These are phyloP conservation scores for Polytolypa hystricis DNA, from an alignment of 2,329 filamentous ascomycete genomes.

Conservation along the genomic window DNA sequence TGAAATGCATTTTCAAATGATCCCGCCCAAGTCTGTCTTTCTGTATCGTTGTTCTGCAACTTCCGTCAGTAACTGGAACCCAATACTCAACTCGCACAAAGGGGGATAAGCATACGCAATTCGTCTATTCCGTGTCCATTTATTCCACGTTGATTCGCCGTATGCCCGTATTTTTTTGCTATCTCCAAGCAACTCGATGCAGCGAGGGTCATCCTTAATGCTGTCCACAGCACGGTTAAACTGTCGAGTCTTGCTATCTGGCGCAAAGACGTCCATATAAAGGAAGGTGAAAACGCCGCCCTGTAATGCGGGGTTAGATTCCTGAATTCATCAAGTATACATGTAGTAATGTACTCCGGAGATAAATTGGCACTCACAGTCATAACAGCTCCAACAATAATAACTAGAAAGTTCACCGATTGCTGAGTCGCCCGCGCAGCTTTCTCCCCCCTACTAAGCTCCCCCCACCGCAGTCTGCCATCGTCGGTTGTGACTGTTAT, in stretches of 20 bases:
- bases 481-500: conserved; percentile 82
- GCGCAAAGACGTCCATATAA: conserved; percentile 71
- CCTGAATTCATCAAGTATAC: conserved; percentile 8
- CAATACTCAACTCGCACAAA: background rate
- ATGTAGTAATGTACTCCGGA: background rate
- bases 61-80: conserved; percentile 19
- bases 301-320: conserved; percentile 37
- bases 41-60: conserved; percentile 50
- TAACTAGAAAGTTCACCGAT: conserved; percentile 73
- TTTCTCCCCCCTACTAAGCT: conserved; percentile 68
- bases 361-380: conserved; percentile 47
- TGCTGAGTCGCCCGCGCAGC: conserved; percentile 78
- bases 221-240: conserved; percentile 80
- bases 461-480: conserved; percentile 67
- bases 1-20: conserved; percentile 76
- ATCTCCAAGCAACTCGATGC: conserved; percentile 63
- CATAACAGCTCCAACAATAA: conserved; percentile 61
- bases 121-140: conserved; percentile 59
- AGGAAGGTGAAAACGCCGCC: conserved; percentile 67
- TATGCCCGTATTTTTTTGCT: conserved; percentile 64
- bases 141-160: conserved; percentile 69
- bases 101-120: conserved; percentile 35
- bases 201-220: conserved; percentile 61
- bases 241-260: conserved; percentile 72
- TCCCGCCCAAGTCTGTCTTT: conserved; percentile 66